Percentiles rank a stretch among this genome's conserved stretches.
These are phyloP conservation scores for Marasmius oreades DNA, from an alignment of 1,284 basidiomycete species.

Conservation along the genomic window DNA sequence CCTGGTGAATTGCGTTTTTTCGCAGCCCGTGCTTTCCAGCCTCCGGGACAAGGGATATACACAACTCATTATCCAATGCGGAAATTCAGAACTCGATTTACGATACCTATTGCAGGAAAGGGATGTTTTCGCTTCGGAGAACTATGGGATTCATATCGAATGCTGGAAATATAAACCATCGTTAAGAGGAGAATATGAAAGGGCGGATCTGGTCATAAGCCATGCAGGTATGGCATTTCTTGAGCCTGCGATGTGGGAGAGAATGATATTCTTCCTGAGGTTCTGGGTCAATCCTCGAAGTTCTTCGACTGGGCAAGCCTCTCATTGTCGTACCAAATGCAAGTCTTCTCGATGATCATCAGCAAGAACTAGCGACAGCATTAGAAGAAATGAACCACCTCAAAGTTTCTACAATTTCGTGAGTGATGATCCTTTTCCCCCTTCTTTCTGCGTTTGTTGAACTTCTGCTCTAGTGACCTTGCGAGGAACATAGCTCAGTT, in stretches of 20 bases:
- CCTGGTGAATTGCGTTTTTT: slow-evolving; percentile 65
- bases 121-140: slow-evolving; percentile 27
- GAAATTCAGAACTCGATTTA: slow-evolving; percentile 45
- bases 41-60: slow-evolving; percentile 56
- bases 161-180: slow-evolving; percentile 73
- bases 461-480: slow-evolving; percentile 49
- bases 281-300: slow-evolving; percentile 92
- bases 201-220: slow-evolving; percentile 80
- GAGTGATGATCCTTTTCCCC: slow-evolving; percentile 24
- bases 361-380: slow-evolving; percentile 81
- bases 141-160: slow-evolving; percentile 52
- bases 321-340: slow-evolving; percentile 90
- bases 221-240: slow-evolving; percentile 74
- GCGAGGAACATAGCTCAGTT: slow-evolving; percentile 47
- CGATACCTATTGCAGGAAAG: slow-evolving; percentile 19
- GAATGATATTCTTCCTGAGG: slow-evolving; percentile 46
- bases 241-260: background rate
- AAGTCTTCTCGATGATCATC: slow-evolving; percentile 90
- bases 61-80: slow-evolving; percentile 71
- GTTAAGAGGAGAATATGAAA: slow-evolving; percentile 60
- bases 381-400: slow-evolving; percentile 65
- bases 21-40: slow-evolving; percentile 48
- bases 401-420: slow-evolving; percentile 57
- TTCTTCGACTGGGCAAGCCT: slow-evolving; percentile 68
- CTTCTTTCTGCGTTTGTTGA: slow-evolving; percentile 12